Evolutionary conservation across 148 eudicot genomes (phyloP), one percentile per base, ranked within the genome.

Genomic region (Beta vulgaris): DNA sequence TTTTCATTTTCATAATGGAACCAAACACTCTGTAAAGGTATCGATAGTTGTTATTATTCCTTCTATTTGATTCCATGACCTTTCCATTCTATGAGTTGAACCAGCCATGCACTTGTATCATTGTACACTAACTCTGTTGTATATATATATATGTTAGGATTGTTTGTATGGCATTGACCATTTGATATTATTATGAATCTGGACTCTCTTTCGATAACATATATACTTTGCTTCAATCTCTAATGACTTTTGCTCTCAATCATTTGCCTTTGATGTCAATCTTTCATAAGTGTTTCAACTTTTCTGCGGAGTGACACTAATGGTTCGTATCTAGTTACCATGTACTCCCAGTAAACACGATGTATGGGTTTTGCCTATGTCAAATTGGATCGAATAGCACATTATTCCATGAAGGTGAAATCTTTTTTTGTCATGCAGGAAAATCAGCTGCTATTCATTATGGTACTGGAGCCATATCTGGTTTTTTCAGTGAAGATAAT

Each of bases 401-500:
- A n/a, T n/a, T n/a, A n/a, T 35, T 19, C 21, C 40, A 23, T 34
- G 46, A 4, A 13, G 48, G 2, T 28, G 62, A 49, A 4, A 23
- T 37, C 11, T 2, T 5, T n/a, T 2, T 35, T 3, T 64, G 3
- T 64, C 28, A 63, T 37, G 15, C 86, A 91, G 96, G 96, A 66
- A 85, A 68, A 73, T 54, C 91, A 58, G 96, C 92, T 72, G 88
- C 78, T 19, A 91, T 91, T 80, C 96, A 82, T 58, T 91, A 91
- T 73, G 92, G 96, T 71, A 82, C 86, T 31, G 96, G 96, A 78
- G 77, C 92, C 29, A 87, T 91, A 26, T 87, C 96, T 76, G 96
- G 96, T n/a, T 88, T 68, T 78, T 91, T 91, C 74, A 91, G 92
- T 72, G 77, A 79, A 73, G 96, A 91, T 78, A 71, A 77, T 75